These are phyloP conservation scores for Ganoderma meredithae DNA, from an alignment of 1,284 basidiomycete genomes.

Conservation along the genomic window DNA sequence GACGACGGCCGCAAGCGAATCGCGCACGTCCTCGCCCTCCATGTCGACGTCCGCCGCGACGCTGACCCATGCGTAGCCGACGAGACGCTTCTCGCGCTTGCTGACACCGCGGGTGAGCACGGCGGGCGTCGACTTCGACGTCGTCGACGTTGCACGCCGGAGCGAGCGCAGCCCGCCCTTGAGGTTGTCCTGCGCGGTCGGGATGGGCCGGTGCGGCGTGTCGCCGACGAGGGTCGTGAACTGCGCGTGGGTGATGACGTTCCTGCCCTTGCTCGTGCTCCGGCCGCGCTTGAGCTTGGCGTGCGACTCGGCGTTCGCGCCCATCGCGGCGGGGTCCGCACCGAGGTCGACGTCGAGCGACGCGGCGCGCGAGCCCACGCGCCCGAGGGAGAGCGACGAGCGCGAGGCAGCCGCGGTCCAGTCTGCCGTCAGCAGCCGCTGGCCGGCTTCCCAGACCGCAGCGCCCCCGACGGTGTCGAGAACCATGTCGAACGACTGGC, in stretches of 20 bases:
- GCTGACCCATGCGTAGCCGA: constrained; percentile 80
- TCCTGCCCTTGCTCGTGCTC: constrained; percentile 25
- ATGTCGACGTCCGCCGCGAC: constrained; percentile 78
- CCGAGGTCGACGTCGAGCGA: constrained; percentile 20
- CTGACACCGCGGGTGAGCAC: constrained; percentile 22
- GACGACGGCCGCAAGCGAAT: constrained; percentile 66
- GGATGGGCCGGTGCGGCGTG: constrained; percentile 63
- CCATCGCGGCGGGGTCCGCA: constrained; percentile 14
- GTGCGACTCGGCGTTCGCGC: background rate
- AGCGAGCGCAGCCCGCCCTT: constrained; percentile 72
- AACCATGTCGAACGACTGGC: constrained; percentile 76
- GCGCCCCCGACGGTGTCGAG: constrained; percentile 84
- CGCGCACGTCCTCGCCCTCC: constrained; percentile 77
- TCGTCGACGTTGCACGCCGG: constrained; percentile 46
- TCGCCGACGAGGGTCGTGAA: constrained; percentile 84
- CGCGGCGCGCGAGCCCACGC: constrained; percentile 22
- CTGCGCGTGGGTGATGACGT: constrained; percentile 48
- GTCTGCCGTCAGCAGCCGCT: constrained; percentile 56
- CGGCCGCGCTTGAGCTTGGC: constrained; percentile 23
- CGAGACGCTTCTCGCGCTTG: constrained; percentile 41
- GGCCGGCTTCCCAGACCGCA: constrained; percentile 76
- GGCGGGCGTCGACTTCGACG: constrained; percentile 25
- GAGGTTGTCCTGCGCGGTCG: constrained; percentile 74
- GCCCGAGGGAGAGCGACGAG: constrained; percentile 28
- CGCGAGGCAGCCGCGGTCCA: constrained; percentile 29